Evolutionary conservation across 2,329 filamentous ascomycete genomes (phyloP).

Genomic region (Monosporascus sp.): DNA sequence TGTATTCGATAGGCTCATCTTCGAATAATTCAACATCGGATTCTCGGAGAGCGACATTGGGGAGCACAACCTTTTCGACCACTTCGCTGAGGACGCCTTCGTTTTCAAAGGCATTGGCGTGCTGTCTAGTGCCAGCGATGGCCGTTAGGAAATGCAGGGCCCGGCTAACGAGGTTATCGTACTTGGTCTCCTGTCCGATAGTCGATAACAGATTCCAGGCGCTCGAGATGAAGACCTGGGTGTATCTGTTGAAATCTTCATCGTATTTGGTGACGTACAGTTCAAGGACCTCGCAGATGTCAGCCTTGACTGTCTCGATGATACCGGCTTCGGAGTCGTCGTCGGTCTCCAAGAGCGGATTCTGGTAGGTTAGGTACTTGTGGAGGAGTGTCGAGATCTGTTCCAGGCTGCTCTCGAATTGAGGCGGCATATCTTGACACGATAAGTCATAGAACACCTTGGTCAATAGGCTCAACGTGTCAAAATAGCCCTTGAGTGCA

Average conservation of each 20-base stretch:
- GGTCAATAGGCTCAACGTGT: constrained; percentile 79
- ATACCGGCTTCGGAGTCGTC: constrained; percentile 86
- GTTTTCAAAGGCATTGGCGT: constrained; percentile 82
- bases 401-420: constrained; percentile 84
- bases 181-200: constrained; percentile 82
- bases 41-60: constrained; percentile 86
- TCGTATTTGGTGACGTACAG: constrained; percentile 94
- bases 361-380: constrained; percentile 90
- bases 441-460: constrained; percentile 95
- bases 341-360: constrained; percentile 73
- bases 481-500: constrained; percentile 71
- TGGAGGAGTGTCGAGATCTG: constrained; percentile 75
- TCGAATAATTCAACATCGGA: constrained; percentile 95
- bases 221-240: constrained; percentile 79
- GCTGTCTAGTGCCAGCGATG: constrained; percentile 70
- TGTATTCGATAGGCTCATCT: constrained; percentile 98
- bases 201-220: constrained; percentile 89
- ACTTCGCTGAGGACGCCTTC: constrained; percentile 76
- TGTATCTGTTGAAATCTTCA: constrained; percentile 79
- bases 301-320: constrained; percentile 82
- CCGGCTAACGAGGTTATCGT: constrained; percentile 90
- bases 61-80: constrained; percentile 91
- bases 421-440: constrained; percentile 91
- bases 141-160: constrained; percentile 92
- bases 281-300: constrained; percentile 86